A percentile compares a stretch with the other conserved stretches of the same genome.
These are phyloP conservation scores for Candida glucosophila DNA, from an alignment of 1,139 yeast genomes.

Conservation along the genomic window DNA sequence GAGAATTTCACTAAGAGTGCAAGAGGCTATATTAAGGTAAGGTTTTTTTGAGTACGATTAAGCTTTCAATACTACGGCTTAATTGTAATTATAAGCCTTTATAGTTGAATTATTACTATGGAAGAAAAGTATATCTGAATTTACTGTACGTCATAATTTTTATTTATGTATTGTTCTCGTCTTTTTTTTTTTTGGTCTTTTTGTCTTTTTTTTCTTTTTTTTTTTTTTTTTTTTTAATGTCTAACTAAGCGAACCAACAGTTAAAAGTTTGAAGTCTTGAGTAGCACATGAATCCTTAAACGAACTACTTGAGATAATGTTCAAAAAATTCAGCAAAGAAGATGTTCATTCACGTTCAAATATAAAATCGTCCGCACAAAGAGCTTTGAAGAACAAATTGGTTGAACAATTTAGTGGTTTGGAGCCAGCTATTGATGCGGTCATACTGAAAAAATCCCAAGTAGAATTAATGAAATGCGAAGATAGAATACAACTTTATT, in stretches of 20 bases:
- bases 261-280: too few relatives aligned
- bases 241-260: too few relatives aligned
- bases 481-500: slow-evolving; percentile 74
- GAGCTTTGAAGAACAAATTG: slow-evolving; percentile 69
- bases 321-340: slow-evolving; percentile 70
- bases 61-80: slow-evolving; percentile 56
- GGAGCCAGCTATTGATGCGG: slow-evolving; percentile 68
- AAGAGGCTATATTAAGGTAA: slow-evolving; percentile 52
- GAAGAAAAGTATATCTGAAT: too few relatives aligned
- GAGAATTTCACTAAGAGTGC: too few relatives aligned
- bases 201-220: too few relatives aligned
- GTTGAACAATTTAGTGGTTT: slow-evolving; percentile 64
- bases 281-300: too few relatives aligned
- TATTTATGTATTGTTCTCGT: too few relatives aligned
- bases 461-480: slow-evolving; percentile 78
- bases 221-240: too few relatives aligned
- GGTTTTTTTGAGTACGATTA: slow-evolving; percentile 72
- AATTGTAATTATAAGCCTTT: slow-evolving; percentile 64
- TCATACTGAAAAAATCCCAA: slow-evolving; percentile 90
- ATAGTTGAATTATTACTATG: slow-evolving; percentile 28
- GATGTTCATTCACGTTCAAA: slow-evolving; percentile 87
- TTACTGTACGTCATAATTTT: too few relatives aligned
- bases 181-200: too few relatives aligned
- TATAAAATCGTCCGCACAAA: slow-evolving; percentile 85
- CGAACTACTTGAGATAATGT: slow-evolving; percentile 32